These are phyloP conservation scores for Fusarium tupiense DNA, from an alignment of 2,329 filamentous ascomycete species.

Conservation along the genomic window DNA sequence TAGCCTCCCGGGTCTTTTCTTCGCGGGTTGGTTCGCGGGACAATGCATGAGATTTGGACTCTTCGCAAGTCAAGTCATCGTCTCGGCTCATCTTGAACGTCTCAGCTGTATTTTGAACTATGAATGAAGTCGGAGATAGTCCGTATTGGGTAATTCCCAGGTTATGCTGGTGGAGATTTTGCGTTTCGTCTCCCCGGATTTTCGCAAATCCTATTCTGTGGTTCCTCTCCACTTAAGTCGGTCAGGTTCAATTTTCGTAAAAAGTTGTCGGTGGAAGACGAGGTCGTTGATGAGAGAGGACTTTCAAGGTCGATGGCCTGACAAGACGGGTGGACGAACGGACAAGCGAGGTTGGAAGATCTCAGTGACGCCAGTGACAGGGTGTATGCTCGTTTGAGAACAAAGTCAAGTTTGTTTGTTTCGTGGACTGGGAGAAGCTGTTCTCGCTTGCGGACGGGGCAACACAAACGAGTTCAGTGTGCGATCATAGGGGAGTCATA, in stretches of 20 bases:
- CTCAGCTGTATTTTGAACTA: not conserved
- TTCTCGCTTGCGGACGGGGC: not conserved
- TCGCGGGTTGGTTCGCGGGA: slow-evolving; percentile 40
- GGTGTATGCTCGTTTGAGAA: not conserved
- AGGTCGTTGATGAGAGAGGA: not conserved
- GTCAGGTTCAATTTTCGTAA: not conserved
- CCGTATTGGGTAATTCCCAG: slow-evolving; percentile 18
- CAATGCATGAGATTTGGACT: slow-evolving; percentile 3
- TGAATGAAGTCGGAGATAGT: not conserved
- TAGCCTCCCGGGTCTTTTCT: slow-evolving; percentile 52
- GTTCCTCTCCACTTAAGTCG: not conserved
- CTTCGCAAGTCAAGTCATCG: not conserved
- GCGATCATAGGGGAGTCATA: not conserved
- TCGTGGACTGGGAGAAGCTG: too few species aligned
- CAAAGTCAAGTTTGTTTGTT: not conserved
- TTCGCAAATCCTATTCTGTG: slow-evolving; percentile 12
- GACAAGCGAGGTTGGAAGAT: not conserved
- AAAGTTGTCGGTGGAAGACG: not conserved
- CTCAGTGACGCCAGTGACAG: too few species aligned
- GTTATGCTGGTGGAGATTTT: not conserved
- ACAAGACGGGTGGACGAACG: not conserved
- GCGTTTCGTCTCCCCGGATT: slow-evolving; percentile 12
- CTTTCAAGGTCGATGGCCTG: not conserved
- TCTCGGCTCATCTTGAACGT: slow-evolving; percentile 23
- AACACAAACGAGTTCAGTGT: not conserved